phyloP scores from a whole-genome alignment of 2,329 filamentous ascomycete species.

The Alternaria dauci region DNA sequence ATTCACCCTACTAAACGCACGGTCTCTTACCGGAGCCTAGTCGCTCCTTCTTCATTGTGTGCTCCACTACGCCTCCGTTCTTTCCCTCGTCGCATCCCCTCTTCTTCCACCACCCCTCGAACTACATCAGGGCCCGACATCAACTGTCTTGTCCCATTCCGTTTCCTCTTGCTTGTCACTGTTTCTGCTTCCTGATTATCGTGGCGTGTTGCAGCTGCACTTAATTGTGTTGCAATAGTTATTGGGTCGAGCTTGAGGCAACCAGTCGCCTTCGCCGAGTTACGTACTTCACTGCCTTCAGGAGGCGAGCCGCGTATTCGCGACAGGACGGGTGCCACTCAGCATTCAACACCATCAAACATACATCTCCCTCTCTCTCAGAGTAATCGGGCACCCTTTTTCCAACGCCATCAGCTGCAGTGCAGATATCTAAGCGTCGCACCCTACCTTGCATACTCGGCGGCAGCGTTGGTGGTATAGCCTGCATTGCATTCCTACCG shows the following conservation, averaged over 20 bases:
- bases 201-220: conserved; percentile 27
- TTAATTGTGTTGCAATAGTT: conserved; percentile 29
- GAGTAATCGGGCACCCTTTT: conserved; percentile 24
- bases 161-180: conserved; percentile 10
- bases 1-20: conserved; percentile 46
- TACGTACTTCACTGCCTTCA: conserved; percentile 41
- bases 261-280: conserved; percentile 33
- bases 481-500: conserved; percentile 46
- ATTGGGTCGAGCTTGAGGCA: conserved; percentile 25
- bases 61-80: conserved; percentile 44
- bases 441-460: conserved; percentile 44
- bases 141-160: conserved; percentile 20
- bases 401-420: conserved; percentile 19
- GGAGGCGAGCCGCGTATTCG: conserved; percentile 39
- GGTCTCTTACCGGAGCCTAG: conserved; percentile 41
- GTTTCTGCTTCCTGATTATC: conserved; percentile 4
- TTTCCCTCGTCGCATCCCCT: conserved; percentile 36
- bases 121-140: conserved; percentile 36
- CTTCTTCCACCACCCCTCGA: conserved; percentile 31
- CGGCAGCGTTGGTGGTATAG: conserved; percentile 41
- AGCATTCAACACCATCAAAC: conserved; percentile 15
- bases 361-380: conserved; percentile 13
- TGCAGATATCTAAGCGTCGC: conserved; percentile 43
- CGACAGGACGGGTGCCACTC: conserved; percentile 28
- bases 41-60: conserved; percentile 39